A percentile compares a stretch with the other conserved stretches of the same genome.
These are phyloP conservation scores for Auricularia sp. DNA, from an alignment of 768 basidiomycete species.

Conservation along the genomic window DNA sequence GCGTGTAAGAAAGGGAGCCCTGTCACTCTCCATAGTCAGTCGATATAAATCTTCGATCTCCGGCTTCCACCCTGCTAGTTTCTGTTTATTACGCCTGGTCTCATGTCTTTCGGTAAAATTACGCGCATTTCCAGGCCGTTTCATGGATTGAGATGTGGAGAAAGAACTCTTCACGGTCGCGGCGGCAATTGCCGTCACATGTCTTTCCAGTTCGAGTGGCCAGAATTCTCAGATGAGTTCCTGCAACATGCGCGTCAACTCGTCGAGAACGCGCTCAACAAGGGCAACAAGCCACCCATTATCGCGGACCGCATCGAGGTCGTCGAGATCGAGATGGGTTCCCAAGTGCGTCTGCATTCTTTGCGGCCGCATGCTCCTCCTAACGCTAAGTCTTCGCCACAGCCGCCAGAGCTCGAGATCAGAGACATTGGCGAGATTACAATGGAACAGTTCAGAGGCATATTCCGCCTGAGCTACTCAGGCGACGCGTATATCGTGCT, in stretches of 20 bases:
- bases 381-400: background rate
- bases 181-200: background rate
- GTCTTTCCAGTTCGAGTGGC: conserved; percentile 84
- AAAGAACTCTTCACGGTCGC: background rate
- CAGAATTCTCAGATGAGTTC: conserved; percentile 92
- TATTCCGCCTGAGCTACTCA: conserved; percentile 88
- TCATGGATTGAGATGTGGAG: background rate
- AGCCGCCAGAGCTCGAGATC: conserved; percentile 96
- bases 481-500: conserved; percentile 86
- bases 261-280: conserved; percentile 94
- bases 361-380: conserved; percentile 3
- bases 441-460: conserved; percentile 90
- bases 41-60: too few species aligned
- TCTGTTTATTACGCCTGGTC: too few species aligned
- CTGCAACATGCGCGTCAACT: conserved; percentile 93
- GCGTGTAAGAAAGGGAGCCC: too few species aligned
- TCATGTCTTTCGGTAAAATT: too few species aligned
- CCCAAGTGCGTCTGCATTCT: conserved; percentile 49
- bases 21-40: too few species aligned
- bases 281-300: conserved; percentile 94
- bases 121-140: too few species aligned
- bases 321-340: conserved; percentile 98
- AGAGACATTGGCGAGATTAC: conserved; percentile 97
- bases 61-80: too few species aligned
- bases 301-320: conserved; percentile 97